Evolutionary conservation across 2,329 filamentous ascomycete species (phyloP).

Genomic region (Geosmithia flava): DNA sequence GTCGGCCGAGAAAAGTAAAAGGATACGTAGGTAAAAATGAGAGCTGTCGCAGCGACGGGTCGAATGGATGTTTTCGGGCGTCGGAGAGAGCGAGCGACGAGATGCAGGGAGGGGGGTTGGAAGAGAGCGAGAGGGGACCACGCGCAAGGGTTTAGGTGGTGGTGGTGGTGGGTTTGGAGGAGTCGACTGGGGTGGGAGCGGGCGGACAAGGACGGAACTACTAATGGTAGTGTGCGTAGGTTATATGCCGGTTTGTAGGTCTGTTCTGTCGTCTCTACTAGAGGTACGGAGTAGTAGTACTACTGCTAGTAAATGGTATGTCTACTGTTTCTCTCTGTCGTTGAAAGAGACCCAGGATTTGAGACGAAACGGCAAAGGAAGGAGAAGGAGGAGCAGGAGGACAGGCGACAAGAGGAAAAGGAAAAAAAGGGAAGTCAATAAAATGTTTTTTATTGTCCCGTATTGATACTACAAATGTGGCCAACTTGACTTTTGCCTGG

Average conservation of each 20-base stretch:
- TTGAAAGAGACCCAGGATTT: not conserved
- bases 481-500: not conserved
- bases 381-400: too few species aligned
- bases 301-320: too few species aligned
- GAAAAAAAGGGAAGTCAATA: not conserved
- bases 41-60: not conserved
- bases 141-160: not conserved
- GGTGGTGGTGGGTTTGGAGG: not conserved
- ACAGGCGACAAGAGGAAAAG: not conserved
- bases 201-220: not conserved
- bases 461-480: too few species aligned
- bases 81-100: not conserved
- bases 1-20: not conserved
- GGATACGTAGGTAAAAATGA: too few species aligned
- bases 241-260: not conserved
- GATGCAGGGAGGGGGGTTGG: not conserved
- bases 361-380: not conserved
- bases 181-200: not conserved
- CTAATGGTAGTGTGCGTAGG: not conserved
- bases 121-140: conserved; percentile 7
- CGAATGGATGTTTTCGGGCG: not conserved
- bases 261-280: not conserved
- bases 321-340: too few species aligned
- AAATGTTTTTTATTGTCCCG: too few species aligned
- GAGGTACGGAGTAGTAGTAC: too few species aligned